Conservation (phyloP, 495 filamentous ascomycete genomes). For the Xylaria bambusicola region DNA sequence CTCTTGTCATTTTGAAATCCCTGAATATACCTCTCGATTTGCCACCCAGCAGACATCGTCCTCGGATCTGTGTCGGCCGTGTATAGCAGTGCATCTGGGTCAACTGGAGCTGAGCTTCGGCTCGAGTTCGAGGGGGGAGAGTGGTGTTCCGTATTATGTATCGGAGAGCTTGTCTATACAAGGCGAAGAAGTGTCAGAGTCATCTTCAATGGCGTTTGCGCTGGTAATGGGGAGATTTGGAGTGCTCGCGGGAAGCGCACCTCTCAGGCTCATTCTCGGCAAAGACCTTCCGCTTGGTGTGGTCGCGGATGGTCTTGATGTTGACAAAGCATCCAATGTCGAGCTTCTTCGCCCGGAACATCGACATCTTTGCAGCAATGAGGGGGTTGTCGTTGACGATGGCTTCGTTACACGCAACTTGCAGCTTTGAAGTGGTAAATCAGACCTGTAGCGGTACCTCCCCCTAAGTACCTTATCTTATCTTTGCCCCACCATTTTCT, state of each 20-base stretch:
- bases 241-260: conserved; percentile 46
- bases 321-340: conserved; percentile 87
- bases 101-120: conserved; percentile 88
- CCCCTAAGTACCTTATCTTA: no score
- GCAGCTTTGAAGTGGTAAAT: no score
- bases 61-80: conserved; percentile 86
- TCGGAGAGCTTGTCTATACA: conserved; percentile 84
- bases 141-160: conserved; percentile 92
- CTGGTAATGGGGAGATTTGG: background rate
- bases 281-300: conserved; percentile 92
- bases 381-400: conserved; percentile 11
- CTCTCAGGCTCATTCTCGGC: conserved; percentile 82
- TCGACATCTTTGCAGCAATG: conserved; percentile 61
- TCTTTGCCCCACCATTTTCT: no score
- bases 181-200: conserved; percentile 14
- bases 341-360: conserved; percentile 83
- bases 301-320: conserved; percentile 80
- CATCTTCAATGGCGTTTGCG: background rate
- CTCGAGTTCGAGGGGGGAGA: conserved; percentile 76
- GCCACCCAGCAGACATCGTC: conserved; percentile 86
- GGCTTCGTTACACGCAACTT: background rate
- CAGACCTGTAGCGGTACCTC: no score
- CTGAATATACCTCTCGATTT: conserved; percentile 82
- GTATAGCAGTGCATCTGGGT: conserved; percentile 95
- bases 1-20: conserved; percentile 87